Conservation (phyloP, 73 alveolate genomes). For the Tetrahymena thermophila region DNA sequence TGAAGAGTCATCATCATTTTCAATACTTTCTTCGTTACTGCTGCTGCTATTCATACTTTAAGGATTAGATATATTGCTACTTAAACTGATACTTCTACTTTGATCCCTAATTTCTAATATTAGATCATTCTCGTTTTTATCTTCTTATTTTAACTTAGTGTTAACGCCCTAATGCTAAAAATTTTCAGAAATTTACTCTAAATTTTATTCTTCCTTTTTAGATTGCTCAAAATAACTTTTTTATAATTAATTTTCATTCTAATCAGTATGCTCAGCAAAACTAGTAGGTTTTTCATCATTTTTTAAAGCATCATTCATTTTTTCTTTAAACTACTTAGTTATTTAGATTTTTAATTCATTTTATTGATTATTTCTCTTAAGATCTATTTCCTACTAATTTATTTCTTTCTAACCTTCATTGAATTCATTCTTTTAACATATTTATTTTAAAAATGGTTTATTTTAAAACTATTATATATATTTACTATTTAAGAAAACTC, state of each 20-base stretch:
- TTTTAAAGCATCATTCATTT: no score
- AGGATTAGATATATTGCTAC: not conserved
- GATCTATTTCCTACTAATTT: no score
- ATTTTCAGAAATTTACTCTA: not conserved
- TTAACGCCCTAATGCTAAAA: not conserved
- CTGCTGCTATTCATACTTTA: not conserved
- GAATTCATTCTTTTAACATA: no score
- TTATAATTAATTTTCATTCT: not conserved
- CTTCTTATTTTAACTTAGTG: not conserved
- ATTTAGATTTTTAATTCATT: no score
- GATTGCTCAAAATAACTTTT: not conserved
- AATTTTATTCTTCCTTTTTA: not conserved
- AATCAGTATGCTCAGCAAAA: not conserved
- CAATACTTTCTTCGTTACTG: not conserved
- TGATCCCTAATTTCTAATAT: not conserved
- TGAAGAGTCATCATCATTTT: not conserved
- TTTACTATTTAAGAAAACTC: no score
- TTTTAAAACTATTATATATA: no score
- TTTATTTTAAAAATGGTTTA: no score
- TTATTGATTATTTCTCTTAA: no score
- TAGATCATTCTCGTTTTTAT: not conserved
- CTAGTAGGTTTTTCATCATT: not conserved
- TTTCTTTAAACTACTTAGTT: no score
- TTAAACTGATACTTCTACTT: not conserved
- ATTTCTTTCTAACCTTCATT: no score